Base-by-base conservation (phyloP, 2,329 filamentous ascomycete genomes). In the Ophidiomyces ophidiicola region DNA sequence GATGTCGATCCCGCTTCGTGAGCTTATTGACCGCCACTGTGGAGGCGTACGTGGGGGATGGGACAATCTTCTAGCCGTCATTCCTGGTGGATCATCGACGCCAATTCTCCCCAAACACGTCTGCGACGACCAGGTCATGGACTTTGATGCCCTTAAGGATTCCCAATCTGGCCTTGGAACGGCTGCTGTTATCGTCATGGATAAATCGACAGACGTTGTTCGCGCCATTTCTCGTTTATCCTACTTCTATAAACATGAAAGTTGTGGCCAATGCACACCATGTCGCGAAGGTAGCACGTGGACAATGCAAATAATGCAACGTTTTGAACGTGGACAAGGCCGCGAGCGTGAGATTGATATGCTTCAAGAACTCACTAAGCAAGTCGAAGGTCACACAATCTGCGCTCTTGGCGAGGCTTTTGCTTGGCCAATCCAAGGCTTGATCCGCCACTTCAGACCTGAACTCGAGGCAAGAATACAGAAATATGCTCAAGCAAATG, bases 261-360 rank as follows among this genome's bases (percentile, higher is more conserved):
- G 80, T 50, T 98, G 90, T 64, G 90, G 90, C 44, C 90, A 98
- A 69, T 98, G 90, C 71, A 98, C 90, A 43, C 90, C 90, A n/a
- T 98, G 90, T 74, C 82, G 90, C 60, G 90, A 98, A 69, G 90
- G 90, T 50, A 92, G 82, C 71, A 94, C 93, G 70, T 98, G 90
- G 90, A 94, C 88, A 7, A 82, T 93, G 66, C 87, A 98, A 71
- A 96, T 98, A 64, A 96, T 98, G 90, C 71, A 82, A 64, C 81
- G 90, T 42, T 93, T 98, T 53, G 86, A 93, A 71, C 82, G 82
- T 62, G 90, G 90, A 44, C 77, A 84, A 63, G 90, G 83, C 44
- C 78, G 83, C 46, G 78, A 80, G 63, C 75, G 90, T 45, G 90
- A 98, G 68, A 98, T 98, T 60, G 90, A 98, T 62, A 98, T 98